phyloP scores from a whole-genome alignment of 1,139 yeast species.

The Yamadazyma atlantica region DNA sequence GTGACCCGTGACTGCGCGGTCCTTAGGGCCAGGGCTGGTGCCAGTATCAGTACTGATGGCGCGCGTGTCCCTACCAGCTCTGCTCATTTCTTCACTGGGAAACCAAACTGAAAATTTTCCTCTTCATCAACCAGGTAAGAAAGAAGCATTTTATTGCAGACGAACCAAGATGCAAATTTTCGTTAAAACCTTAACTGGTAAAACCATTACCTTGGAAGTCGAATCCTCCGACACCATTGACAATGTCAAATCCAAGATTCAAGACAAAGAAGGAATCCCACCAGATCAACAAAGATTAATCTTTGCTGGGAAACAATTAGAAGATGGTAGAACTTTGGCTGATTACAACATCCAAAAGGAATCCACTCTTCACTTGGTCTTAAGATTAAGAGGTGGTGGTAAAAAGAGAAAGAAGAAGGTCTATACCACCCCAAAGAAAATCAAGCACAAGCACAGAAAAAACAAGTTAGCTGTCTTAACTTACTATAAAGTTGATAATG shows the following conservation, averaged over 20 bases:
- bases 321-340: conserved; percentile 97
- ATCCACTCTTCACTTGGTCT: conserved; percentile 95
- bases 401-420: conserved; percentile 99
- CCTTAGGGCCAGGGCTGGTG: too few species aligned
- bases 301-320: conserved; percentile 99
- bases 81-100: conserved; percentile 3
- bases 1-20: too few species aligned
- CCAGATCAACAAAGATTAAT: conserved; percentile 99
- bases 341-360: conserved; percentile 99
- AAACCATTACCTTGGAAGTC: conserved; percentile 98
- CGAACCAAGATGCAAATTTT: conserved; percentile 90
- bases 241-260: conserved; percentile 98
- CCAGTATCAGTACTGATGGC: too few species aligned
- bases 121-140: conserved; percentile 39
- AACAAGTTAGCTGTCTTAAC: conserved; percentile 98
- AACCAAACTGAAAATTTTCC: conserved; percentile 3
- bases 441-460: conserved; percentile 99
- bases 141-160: conserved; percentile 51
- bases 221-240: conserved; percentile 99
- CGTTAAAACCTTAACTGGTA: conserved; percentile 98
- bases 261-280: conserved; percentile 99
- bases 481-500: conserved; percentile 98
- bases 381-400: conserved; percentile 99
- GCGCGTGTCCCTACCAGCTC: neutral
- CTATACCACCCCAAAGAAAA: conserved; percentile 99